Conservation (phyloP, 495 filamentous ascomycete species). For the Emericellopsis terricola region DNA sequence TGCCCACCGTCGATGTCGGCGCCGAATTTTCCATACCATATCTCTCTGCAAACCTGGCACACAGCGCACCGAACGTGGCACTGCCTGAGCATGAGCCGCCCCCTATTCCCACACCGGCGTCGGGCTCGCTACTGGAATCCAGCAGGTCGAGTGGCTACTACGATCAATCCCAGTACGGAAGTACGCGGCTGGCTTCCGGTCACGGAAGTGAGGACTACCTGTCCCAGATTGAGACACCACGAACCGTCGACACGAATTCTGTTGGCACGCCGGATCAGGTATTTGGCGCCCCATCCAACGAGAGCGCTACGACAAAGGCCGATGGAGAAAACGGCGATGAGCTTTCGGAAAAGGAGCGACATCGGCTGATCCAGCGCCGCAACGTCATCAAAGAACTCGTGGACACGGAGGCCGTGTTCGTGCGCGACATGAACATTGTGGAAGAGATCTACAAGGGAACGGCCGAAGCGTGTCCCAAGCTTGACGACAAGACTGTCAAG, state of each 20-base stretch:
- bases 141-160: slow-evolving; percentile 17
- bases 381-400: slow-evolving; percentile 78
- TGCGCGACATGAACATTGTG: slow-evolving; percentile 86
- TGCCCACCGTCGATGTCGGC: slow-evolving; percentile 18
- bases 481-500: slow-evolving; percentile 71
- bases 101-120: slow-evolving; percentile 4
- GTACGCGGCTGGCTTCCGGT: slow-evolving; percentile 16
- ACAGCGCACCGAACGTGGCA: slow-evolving; percentile 7
- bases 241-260: slow-evolving; percentile 16
- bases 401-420: slow-evolving; percentile 75
- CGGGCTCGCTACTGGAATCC: slow-evolving; percentile 5
- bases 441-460: slow-evolving; percentile 97
- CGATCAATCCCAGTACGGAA: slow-evolving; percentile 21
- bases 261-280: slow-evolving; percentile 13
- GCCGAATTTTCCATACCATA: slow-evolving; percentile 15
- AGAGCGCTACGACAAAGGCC: slow-evolving; percentile 7
- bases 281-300: slow-evolving; percentile 4
- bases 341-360: slow-evolving; percentile 19
- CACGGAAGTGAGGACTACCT: slow-evolving; percentile 14
- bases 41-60: slow-evolving; percentile 6
- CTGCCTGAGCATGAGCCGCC: slow-evolving; percentile 20
- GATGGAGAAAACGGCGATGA: slow-evolving; percentile 10
- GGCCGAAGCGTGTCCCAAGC: slow-evolving; percentile 57
- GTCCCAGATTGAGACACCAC: slow-evolving; percentile 8
- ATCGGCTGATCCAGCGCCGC: slow-evolving; percentile 40